Evolutionary conservation across 768 basidiomycete genomes (phyloP).

Genomic region (Lentinula guzmanii): DNA sequence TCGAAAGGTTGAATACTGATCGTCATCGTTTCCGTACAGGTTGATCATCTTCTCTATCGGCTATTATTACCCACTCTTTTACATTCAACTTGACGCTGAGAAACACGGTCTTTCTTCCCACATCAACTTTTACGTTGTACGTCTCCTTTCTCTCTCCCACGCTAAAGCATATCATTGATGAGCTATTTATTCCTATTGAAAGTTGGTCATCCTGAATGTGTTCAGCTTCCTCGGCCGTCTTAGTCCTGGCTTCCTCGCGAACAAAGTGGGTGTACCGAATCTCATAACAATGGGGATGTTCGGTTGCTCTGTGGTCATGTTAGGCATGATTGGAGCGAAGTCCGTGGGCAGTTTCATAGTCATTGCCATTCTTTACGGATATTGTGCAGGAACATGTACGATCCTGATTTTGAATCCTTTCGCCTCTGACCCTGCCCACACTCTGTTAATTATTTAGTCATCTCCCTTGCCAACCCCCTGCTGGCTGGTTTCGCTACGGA

Average conservation of each 20-base stretch:
- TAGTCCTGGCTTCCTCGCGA: constrained; percentile 26
- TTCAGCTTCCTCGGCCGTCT: constrained; percentile 31
- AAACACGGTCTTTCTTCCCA: constrained; percentile 19
- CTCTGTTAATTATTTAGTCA: constrained; percentile 12
- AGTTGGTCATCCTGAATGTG: constrained; percentile 35
- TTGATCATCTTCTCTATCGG: constrained; percentile 14
- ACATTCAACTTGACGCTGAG: constrained; percentile 28
- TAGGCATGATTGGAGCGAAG: constrained; percentile 26
- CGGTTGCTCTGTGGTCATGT: constrained; percentile 19
- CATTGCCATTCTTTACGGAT: constrained; percentile 25
- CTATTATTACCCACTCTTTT: constrained; percentile 28
- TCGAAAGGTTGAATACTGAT: not conserved
- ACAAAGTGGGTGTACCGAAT: constrained; percentile 20
- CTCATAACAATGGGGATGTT: constrained; percentile 18
- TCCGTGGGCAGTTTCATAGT: constrained; percentile 16
- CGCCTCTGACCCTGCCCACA: not conserved
- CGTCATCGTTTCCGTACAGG: not conserved
- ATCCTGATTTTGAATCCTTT: constrained; percentile 6
- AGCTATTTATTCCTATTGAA: not conserved
- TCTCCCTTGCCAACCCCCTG: constrained; percentile 23
- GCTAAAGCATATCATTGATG: not conserved
- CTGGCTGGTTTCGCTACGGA: constrained; percentile 24
- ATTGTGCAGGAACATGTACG: constrained; percentile 28
- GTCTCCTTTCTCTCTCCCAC: not conserved
- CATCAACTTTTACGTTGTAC: constrained; percentile 32